These are phyloP conservation scores for Cadophora sp. DNA, from an alignment of 2,329 filamentous ascomycete genomes.

Conservation along the genomic window DNA sequence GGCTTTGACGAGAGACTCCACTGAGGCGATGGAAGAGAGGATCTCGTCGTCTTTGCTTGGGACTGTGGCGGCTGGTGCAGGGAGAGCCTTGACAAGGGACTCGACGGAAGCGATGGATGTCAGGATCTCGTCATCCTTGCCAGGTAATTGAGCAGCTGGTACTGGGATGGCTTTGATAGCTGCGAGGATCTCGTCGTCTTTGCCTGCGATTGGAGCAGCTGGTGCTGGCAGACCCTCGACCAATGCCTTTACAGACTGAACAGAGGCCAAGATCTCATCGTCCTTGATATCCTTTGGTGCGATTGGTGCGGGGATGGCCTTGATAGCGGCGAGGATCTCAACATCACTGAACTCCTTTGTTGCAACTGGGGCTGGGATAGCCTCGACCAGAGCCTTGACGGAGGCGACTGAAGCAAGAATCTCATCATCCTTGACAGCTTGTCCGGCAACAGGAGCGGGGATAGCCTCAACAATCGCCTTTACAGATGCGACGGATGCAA, in stretches of 20 bases:
- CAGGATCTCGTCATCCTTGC: conserved; percentile 20
- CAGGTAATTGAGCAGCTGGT: conserved; percentile 12
- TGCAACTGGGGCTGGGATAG: conserved; percentile 18
- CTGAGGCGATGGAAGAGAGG: conserved; percentile 12
- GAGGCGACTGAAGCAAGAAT: conserved; percentile 21
- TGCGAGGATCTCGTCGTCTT: conserved; percentile 30
- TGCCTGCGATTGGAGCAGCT: conserved; percentile 1
- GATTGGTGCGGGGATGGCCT: conserved; percentile 15
- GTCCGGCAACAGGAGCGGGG: conserved; percentile 17
- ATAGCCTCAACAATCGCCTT: conserved; percentile 20
- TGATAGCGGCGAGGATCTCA: conserved; percentile 24
- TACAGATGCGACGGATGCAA: conserved; percentile 14
- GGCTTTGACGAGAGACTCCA: conserved; percentile 16
- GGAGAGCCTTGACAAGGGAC: conserved; percentile 18
- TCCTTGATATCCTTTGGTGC: conserved; percentile 21
- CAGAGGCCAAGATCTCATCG: conserved; percentile 23
- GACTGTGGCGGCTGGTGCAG: conserved; percentile 14
- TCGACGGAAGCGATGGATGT: conserved; percentile 20
- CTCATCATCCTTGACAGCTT: conserved; percentile 24
- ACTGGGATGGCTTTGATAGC: conserved; percentile 17
- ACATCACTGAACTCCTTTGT: conserved; percentile 26
- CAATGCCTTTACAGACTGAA: conserved; percentile 22
- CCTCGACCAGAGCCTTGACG: conserved; percentile 8
- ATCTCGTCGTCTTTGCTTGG: conserved; percentile 19
- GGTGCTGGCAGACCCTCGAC: conserved; percentile 19